Base-by-base conservation (phyloP, 768 basidiomycete species). In the Megacollybia marginata region DNA sequence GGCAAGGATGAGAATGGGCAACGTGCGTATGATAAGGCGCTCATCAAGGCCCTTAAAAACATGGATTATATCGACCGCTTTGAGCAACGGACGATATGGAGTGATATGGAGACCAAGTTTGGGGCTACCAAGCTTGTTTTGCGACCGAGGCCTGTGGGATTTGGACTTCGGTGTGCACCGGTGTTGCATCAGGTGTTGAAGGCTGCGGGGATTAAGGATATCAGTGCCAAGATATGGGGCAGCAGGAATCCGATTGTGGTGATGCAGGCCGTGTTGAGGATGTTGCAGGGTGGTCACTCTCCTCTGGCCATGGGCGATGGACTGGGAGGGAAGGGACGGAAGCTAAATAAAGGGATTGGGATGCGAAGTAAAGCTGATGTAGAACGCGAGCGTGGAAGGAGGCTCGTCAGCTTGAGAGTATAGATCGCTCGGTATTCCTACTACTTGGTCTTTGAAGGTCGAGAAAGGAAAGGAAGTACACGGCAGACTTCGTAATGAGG, bases 11-110 rank as follows among this genome's bases (percentile, higher is more conserved):
- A 64, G 2, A 82, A 87, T 35, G 57, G 58, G 1, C 52, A 70
- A 7, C 65, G 71, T 15, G 89, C 88, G 2, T 61, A 73, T 13
- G 65, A 64, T 43, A 81, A 83, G 62, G 76, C 85, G n/a, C 67
- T 78, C 54, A 65, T 72, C 33, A 67, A 80, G 70, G 96, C 92
- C 2, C 73, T 95, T 28, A 76, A 85, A 54, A 88, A 84, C 60
- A 86, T 97, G 85, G 96, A 97, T 66, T 85, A 74, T 59, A 91
- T 99, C 48, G 86, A 89, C 55, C 82, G 92, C n/a, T 97, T 92
- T 66, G 95, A 99, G 66, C 73, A 82, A 54, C 79, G 96, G 46
- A 98, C 96, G n/a, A 75, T 96, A 15, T 97, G 91, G 89, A 91
- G 92, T 18, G 88, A 92, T 47, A 80, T 94, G 72, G 71, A 78